Percentiles rank a stretch among this genome's conserved stretches.
Conservation (phyloP, 495 filamentous ascomycete species). For the Penicillium chermesinum region DNA sequence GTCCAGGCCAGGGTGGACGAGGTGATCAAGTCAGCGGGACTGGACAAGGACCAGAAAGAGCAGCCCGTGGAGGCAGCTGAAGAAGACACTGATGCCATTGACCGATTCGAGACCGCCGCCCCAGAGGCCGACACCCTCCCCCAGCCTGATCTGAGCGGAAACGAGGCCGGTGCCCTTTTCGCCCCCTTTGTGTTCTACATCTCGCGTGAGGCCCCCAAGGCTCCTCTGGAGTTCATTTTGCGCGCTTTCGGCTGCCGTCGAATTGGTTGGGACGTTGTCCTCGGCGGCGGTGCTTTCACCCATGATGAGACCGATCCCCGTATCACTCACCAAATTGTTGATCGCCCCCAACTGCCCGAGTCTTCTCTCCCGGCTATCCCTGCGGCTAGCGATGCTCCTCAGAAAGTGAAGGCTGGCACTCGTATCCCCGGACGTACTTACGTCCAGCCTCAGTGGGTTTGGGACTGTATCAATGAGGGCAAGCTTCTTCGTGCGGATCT, state of each 20-base stretch:
- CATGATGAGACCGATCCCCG: conserved; percentile 76
- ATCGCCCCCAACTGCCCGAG: conserved; percentile 71
- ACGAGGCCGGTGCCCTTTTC: conserved; percentile 63
- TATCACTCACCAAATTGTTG: conserved; percentile 95
- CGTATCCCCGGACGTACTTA: conserved; percentile 86
- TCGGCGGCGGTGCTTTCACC: conserved; percentile 90
- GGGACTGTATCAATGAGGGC: conserved; percentile 90
- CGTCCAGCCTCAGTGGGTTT: conserved; percentile 96
- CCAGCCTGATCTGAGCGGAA: conserved; percentile 64
- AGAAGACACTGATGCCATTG: conserved; percentile 63
- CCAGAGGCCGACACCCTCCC: conserved; percentile 77
- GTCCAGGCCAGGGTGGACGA: conserved; percentile 53
- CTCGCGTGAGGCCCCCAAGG: conserved; percentile 87
- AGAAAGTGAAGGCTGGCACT: conserved; percentile 46
- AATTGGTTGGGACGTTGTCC: conserved; percentile 84
- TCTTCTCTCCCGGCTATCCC: conserved; percentile 53
- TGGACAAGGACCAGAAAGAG: conserved; percentile 41
- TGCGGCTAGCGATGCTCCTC: conserved; percentile 46
- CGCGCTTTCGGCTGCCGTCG: conserved; percentile 94
- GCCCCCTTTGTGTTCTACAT: conserved; percentile 84
- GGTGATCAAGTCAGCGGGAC: conserved; percentile 41
- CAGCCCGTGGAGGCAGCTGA: conserved; percentile 38
- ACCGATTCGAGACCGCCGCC: conserved; percentile 78
- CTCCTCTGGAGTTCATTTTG: conserved; percentile 88
- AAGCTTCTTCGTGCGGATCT: conserved; percentile 81